Evolutionary conservation across 2,329 filamentous ascomycete species (phyloP), one percentile per base, ranked within the genome.

Genomic region (Neofusicoccum ribis): DNA sequence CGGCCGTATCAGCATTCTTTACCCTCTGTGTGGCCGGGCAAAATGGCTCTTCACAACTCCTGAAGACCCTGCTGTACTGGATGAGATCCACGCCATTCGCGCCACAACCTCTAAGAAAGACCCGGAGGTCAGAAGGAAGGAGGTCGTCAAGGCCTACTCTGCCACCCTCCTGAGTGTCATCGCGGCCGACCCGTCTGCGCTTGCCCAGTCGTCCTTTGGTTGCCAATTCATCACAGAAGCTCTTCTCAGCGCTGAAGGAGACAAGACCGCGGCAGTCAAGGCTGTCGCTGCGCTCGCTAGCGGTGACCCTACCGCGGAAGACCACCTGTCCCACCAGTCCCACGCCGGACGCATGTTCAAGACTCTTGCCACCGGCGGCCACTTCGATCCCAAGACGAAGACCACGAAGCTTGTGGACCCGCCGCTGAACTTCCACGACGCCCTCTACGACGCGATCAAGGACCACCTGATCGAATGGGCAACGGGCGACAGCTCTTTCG

Each of bases 91-190:
- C 73, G 86, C 88, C 64, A 90, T 96, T 68, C 89, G 95, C 63
- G 86, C 89, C 70, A 88, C 85, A 14, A 98, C 93, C 1, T 96
- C 92, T 69, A 99, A 98, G 81, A 99, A 99, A 79, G 92, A 97
- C 65, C 84, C 92, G 0, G 88, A 90, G 63, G 79, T 85, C 23
- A 87, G 95, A 66, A 88, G 91, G 65, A 84, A 87, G 70, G 95
- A 97, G 76, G 82, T 99, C 47, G 82, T 92, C 23, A 86, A 88
- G 66, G 85, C 88, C 11, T 81, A 96, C 34, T 93, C 92, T 1
- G 88, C 91, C 1, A 85, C 88, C 36, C 82, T 98, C 2, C 83
- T 99, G 36, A 85, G 88, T 49, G 87, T 91, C 44, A 89, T 98
- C 66, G 84, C 87, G 1, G 82, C 87, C 1, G 86, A 89, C 27